Evolutionary conservation across 352 stramenopile species (phyloP).

Genomic region (Pythium dissimile): DNA sequence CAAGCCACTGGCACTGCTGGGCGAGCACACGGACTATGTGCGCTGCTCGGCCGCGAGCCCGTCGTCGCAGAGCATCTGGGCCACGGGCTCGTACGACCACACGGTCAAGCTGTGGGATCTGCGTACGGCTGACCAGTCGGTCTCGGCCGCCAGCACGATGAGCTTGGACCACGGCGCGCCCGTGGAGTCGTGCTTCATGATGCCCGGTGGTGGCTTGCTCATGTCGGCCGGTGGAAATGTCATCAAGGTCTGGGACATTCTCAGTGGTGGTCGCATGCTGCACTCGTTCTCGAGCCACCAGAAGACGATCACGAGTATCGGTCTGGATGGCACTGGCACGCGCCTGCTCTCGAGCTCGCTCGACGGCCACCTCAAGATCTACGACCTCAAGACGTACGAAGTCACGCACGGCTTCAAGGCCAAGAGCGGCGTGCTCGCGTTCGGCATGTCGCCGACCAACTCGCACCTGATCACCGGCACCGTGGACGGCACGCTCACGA

Average conservation of each 20-base stretch:
- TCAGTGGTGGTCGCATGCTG: constrained; percentile 82
- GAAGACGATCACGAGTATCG: constrained; percentile 92
- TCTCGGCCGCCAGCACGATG: constrained; percentile 44
- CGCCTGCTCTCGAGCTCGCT: constrained; percentile 88
- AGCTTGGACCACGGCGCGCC: constrained; percentile 84
- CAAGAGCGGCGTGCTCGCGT: constrained; percentile 72
- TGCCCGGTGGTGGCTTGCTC: constrained; percentile 77
- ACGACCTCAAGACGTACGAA: constrained; percentile 90
- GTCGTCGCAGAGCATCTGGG: constrained; percentile 77
- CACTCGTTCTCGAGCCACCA: constrained; percentile 91
- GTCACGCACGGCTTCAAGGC: constrained; percentile 89
- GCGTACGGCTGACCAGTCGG: constrained; percentile 62
- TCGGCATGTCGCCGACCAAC: constrained; percentile 85
- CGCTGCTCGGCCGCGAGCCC: constrained; percentile 68
- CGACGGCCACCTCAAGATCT: constrained; percentile 93
- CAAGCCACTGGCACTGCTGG: constrained; percentile 66
- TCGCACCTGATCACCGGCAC: constrained; percentile 77
- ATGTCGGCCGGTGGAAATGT: constrained; percentile 87
- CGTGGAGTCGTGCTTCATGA: constrained; percentile 86
- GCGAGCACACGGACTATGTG: constrained; percentile 89
- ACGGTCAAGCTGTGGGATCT: constrained; percentile 92
- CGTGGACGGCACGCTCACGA: constrained; percentile 76
- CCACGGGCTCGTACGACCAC: constrained; percentile 91
- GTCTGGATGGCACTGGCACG: constrained; percentile 82
- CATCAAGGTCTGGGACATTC: constrained; percentile 92